These are phyloP conservation scores for Saccharomycopsis phalli DNA, from an alignment of 1,139 yeast species.

Conservation along the genomic window DNA sequence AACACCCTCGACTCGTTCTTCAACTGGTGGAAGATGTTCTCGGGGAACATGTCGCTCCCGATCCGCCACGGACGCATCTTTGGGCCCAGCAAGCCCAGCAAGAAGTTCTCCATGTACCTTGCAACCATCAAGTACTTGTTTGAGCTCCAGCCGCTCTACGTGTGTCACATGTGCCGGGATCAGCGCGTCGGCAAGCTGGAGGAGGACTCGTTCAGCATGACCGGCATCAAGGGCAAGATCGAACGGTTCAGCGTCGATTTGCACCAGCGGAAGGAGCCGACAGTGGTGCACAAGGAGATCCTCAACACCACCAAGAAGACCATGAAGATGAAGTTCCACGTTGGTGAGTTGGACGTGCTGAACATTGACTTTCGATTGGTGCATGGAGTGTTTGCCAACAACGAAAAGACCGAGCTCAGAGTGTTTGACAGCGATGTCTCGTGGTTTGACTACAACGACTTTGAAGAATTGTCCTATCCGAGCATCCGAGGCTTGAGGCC, in stretches of 20 bases:
- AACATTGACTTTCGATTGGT: slow-evolving; percentile 67
- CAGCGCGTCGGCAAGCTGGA: slow-evolving; percentile 31
- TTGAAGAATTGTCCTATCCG: slow-evolving; percentile 51
- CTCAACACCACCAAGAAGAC: slow-evolving; percentile 48
- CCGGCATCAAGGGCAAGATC: slow-evolving; percentile 64
- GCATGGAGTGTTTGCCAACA: slow-evolving; percentile 54
- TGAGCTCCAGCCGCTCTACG: slow-evolving; percentile 55
- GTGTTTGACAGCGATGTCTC: slow-evolving; percentile 37
- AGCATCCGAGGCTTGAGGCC: slow-evolving; percentile 39
- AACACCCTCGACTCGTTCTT: slow-evolving; percentile 56
- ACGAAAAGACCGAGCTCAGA: slow-evolving; percentile 36
- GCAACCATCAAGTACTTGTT: slow-evolving; percentile 73
- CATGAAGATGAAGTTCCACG: slow-evolving; percentile 57
- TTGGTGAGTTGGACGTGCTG: slow-evolving; percentile 61
- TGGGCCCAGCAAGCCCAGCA: slow-evolving; percentile 32
- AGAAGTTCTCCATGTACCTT: slow-evolving; percentile 64
- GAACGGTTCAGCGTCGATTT: slow-evolving; percentile 60
- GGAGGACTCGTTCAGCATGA: slow-evolving; percentile 1
- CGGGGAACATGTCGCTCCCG: slow-evolving; percentile 64
- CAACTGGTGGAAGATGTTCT: slow-evolving; percentile 73
- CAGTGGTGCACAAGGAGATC: slow-evolving; percentile 47
- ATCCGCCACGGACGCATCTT: slow-evolving; percentile 64
- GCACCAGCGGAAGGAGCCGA: slow-evolving; percentile 68
- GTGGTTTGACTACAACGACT: slow-evolving; percentile 83
- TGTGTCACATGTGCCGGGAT: slow-evolving; percentile 64